Conservation (phyloP, 495 filamentous ascomycete species). For the Neurospora discreta region DNA sequence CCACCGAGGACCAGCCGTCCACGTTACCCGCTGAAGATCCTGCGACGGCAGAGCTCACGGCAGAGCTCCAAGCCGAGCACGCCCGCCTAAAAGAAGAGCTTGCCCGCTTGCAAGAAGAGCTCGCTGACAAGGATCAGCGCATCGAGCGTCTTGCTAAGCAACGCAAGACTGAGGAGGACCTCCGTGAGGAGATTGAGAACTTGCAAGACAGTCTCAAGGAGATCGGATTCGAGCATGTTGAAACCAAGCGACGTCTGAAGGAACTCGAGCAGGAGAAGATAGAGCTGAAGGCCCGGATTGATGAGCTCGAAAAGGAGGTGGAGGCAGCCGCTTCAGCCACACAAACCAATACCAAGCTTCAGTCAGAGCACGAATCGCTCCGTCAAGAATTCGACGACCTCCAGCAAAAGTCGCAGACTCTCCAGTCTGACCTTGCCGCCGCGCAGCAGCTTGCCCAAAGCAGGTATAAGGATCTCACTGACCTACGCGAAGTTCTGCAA, state of each 20-base stretch:
- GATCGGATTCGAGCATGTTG: conserved; percentile 70
- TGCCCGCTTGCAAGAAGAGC: conserved; percentile 41
- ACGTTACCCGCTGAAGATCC: conserved; percentile 15
- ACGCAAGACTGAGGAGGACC: conserved; percentile 62
- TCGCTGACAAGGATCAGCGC: conserved; percentile 58
- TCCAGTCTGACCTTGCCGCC: conserved; percentile 78
- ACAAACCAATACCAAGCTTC: conserved; percentile 38
- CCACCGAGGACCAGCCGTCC: conserved; percentile 20
- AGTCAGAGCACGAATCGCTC: conserved; percentile 47
- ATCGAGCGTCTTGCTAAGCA: conserved; percentile 57
- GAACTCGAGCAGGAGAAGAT: conserved; percentile 33
- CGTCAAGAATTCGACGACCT: conserved; percentile 64
- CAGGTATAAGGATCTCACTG: conserved; percentile 78
- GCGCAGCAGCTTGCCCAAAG: conserved; percentile 74
- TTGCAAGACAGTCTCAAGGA: conserved; percentile 66
- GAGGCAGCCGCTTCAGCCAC: conserved; percentile 22
- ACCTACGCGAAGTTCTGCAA: conserved; percentile 64
- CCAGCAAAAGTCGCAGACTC: conserved; percentile 51
- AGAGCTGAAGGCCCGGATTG: conserved; percentile 48
- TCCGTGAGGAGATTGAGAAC: conserved; percentile 77
- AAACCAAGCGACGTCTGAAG: conserved; percentile 68
- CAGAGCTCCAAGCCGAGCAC: conserved; percentile 12
- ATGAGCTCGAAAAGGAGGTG: conserved; percentile 53
- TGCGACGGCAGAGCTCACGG: conserved; percentile 22
- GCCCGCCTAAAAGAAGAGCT: conserved; percentile 7